Evolutionary conservation across 371 early-diverging fungal species (phyloP).

Genomic region (Mortierella sp.): DNA sequence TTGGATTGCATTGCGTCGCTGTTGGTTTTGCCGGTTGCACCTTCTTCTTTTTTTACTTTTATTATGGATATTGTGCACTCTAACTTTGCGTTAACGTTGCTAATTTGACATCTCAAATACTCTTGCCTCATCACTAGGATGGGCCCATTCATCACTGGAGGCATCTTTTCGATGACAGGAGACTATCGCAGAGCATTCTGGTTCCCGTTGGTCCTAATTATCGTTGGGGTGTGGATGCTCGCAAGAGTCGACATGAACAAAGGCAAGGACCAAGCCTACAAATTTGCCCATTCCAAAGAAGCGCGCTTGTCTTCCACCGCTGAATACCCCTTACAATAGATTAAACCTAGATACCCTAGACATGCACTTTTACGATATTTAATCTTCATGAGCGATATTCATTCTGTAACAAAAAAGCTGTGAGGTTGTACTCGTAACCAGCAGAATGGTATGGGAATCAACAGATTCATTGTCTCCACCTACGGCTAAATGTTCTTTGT

Average conservation of each 20-base stretch:
- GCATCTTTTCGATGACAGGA: constrained; percentile 52
- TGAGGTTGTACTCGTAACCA: not conserved
- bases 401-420: not conserved
- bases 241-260: constrained; percentile 59
- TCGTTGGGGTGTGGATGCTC: constrained; percentile 52
- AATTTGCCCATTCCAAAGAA: constrained; percentile 20
- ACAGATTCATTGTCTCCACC: too few relatives aligned
- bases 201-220: constrained; percentile 54
- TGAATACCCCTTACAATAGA: not conserved
- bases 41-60: not conserved
- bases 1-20: not conserved
- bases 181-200: constrained; percentile 58
- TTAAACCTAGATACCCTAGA: not conserved
- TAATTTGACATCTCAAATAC: not conserved
- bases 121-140: constrained; percentile 31
- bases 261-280: constrained; percentile 62
- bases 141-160: constrained; percentile 70
- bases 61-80: too few relatives aligned
- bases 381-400: not conserved
- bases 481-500: not conserved
- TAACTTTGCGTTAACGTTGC: not conserved
- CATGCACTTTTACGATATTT: not conserved
- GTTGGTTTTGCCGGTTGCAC: not conserved
- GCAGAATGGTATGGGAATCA: too few relatives aligned
- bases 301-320: not conserved